phyloP scores from a whole-genome alignment of 352 stramenopile genomes.

The Achlya hypogyna region DNA sequence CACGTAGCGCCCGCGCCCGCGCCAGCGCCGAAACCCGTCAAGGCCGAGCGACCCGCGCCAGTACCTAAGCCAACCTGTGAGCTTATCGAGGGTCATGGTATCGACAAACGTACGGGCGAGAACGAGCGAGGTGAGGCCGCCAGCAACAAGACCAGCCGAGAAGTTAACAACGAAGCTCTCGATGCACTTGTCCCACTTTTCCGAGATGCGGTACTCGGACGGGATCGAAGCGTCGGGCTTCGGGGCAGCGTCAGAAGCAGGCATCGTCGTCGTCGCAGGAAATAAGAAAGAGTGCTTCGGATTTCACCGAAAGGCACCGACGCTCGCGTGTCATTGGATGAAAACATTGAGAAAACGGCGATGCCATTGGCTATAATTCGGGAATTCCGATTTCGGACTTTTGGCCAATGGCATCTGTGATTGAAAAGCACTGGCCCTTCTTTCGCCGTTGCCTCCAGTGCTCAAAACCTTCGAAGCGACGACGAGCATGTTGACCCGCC shows the following conservation, averaged over 20 bases:
- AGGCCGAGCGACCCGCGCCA: conserved; percentile 41
- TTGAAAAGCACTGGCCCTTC: not conserved
- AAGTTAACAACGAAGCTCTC: conserved; percentile 86
- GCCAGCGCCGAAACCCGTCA: conserved; percentile 66
- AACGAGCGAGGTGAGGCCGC: conserved; percentile 72
- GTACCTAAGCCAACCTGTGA: no score
- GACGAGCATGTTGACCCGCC: not conserved
- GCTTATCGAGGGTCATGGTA: not conserved
- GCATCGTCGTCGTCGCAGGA: no score
- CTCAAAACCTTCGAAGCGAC: not conserved
- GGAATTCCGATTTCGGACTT: not conserved
- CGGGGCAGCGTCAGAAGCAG: conserved; percentile 12
- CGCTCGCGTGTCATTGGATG: no score
- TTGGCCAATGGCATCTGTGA: not conserved
- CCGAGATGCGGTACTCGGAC: conserved; percentile 84
- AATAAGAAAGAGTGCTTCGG: no score
- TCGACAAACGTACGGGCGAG: conserved; percentile 53
- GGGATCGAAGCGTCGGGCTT: conserved; percentile 53
- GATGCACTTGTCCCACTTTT: conserved; percentile 87
- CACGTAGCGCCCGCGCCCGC: conserved; percentile 67
- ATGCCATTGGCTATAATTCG: not conserved
- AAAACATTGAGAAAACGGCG: no score
- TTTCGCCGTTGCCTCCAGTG: not conserved
- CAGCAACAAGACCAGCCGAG: conserved; percentile 63
- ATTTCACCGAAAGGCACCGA: no score